phyloP scores from a whole-genome alignment of 208 protist species.

The Zelonia costaricensis region DNA sequence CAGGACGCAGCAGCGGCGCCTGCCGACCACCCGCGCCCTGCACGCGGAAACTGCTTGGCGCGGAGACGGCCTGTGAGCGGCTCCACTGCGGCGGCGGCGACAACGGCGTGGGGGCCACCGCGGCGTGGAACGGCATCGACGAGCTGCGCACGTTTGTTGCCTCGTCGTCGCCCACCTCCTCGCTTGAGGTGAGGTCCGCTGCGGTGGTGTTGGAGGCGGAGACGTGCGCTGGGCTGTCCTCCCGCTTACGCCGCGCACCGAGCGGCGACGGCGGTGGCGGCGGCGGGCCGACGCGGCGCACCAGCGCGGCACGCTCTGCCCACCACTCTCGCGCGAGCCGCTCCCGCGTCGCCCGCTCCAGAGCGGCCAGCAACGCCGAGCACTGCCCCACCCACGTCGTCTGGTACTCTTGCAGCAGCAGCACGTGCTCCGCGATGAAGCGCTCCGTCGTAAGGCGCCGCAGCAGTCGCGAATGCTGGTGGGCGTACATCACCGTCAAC shows the following conservation, averaged over 20 bases:
- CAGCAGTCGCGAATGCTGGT: constrained; percentile 21
- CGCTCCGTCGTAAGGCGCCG: constrained; percentile 33
- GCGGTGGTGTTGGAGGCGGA: constrained; percentile 17
- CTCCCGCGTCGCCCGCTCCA: constrained; percentile 16
- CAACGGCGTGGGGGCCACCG: not conserved
- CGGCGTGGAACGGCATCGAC: not conserved
- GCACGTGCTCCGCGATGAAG: constrained; percentile 37
- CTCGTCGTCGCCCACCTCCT: constrained; percentile 17
- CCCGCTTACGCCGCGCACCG: constrained; percentile 6
- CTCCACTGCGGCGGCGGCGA: not conserved
- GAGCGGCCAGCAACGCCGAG: constrained; percentile 11
- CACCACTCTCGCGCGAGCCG: constrained; percentile 11
- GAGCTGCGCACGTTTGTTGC: not conserved
- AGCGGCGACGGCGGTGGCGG: not conserved
- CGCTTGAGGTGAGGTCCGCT: constrained; percentile 25
- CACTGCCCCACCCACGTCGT: constrained; percentile 26
- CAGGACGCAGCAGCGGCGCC: too few species aligned
- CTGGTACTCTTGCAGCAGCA: constrained; percentile 38
- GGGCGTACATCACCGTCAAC: constrained; percentile 22
- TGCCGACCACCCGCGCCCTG: too few species aligned
- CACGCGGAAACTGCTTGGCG: too few species aligned
- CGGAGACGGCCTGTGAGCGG: too few species aligned
- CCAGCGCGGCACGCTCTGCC: constrained; percentile 12
- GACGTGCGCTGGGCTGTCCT: constrained; percentile 20
- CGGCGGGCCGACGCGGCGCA: constrained; percentile 2